Evolutionary conservation across 345 rosid genomes (phyloP), one percentile per base, ranked within the genome.

Genomic region (Aethionema arabicum): DNA sequence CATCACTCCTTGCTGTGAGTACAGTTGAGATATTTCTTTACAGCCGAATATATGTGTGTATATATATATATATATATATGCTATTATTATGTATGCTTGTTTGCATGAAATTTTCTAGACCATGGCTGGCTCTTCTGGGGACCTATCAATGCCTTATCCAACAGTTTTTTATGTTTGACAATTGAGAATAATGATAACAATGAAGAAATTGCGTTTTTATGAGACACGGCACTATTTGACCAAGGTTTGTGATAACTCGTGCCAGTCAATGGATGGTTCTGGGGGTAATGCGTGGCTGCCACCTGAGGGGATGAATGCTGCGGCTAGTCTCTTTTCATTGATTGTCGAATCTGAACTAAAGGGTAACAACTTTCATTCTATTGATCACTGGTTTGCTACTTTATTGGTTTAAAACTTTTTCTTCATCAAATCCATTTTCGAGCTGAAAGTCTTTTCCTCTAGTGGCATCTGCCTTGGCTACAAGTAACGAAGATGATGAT

Each of bases 321-420:
- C 95, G 30, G 91, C 91, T 64, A 76, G 63, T 67, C 77, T 93
- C 63, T 93, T 93, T 80, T 59, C 85, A 54, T 69, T 85, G 73
- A 93, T 93, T 66, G 81, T 77, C 55, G 96, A 84, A 65, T 82
- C 90, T 63, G 99, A 93, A 67, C 73, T 93, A 59, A 87, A 78
- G 79, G 88, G 99, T 93, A 66, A 66, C 33, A 32, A 36, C 55
- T 65, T 72, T 56, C 42, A 2, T 42, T 14, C 39, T 32, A 31
- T 52, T 51, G 66, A 54, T 36, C 61, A 44, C 43, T 37, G 15
- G 13, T 58, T 66, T 36, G 38, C 56, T 30, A 35, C 8, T 61
- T 70, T 14, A 51, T 14, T 56, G 39, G 29, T 47, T 16, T 59
- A 16, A 70, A 62, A 32, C 59, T 63, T 50, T 40, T 58, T 51